A percentile compares a stretch with the other conserved stretches of the same genome.
phyloP scores from a whole-genome alignment of 495 filamentous ascomycete species.

The Lasiosphaeris hirsuta region DNA sequence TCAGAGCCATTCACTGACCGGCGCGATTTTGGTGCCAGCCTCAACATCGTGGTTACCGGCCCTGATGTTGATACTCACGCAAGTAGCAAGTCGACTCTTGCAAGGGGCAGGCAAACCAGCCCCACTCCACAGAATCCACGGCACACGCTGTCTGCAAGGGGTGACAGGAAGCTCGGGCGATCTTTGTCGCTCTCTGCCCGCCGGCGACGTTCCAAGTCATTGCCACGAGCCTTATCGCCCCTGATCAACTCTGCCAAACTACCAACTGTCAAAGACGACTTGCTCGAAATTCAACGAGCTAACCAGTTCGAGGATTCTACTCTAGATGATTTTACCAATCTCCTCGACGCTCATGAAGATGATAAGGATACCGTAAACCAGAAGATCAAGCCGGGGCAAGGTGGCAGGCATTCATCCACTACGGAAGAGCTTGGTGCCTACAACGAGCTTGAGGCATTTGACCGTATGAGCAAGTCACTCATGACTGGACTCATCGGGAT shows the following conservation, averaged over 20 bases:
- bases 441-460: constrained; percentile 50
- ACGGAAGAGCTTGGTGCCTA: constrained; percentile 21
- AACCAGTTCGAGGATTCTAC: constrained; percentile 54
- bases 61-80: not conserved
- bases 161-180: constrained; percentile 16
- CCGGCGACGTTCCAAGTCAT: constrained; percentile 28
- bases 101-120: constrained; percentile 6
- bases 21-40: not conserved
- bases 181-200: constrained; percentile 28
- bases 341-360: constrained; percentile 30
- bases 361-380: not conserved
- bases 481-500: constrained; percentile 60
- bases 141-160: constrained; percentile 17
- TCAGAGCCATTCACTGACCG: too few species aligned
- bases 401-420: constrained; percentile 20
- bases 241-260: constrained; percentile 48
- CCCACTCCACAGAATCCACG: constrained; percentile 9
- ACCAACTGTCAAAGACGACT: constrained; percentile 47
- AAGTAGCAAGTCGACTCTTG: not conserved
- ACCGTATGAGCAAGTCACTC: constrained; percentile 57
- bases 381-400: constrained; percentile 6
- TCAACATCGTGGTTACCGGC: not conserved
- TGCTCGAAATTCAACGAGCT: constrained; percentile 44
- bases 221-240: constrained; percentile 33
- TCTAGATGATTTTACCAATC: constrained; percentile 46